phyloP scores from a whole-genome alignment of 805 yeast genomes.

The Kodamaea neixiangensis region DNA sequence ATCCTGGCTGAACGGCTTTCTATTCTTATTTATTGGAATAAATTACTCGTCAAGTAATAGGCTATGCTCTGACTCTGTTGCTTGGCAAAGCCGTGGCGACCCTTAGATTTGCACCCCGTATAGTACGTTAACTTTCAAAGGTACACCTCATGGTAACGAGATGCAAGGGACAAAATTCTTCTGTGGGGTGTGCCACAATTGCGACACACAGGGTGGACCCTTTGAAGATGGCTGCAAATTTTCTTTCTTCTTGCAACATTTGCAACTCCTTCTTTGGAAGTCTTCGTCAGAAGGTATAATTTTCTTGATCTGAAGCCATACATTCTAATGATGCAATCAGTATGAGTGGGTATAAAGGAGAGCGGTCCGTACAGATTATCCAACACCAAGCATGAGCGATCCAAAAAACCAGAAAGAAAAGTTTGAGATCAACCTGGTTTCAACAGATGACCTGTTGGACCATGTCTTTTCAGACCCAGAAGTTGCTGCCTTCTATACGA shows the following conservation, averaged over 20 bases:
- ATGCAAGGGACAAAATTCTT: background rate
- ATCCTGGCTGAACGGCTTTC: background rate
- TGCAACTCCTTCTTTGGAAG: background rate
- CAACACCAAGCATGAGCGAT: background rate
- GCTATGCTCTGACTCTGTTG: too few species aligned
- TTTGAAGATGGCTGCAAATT: background rate
- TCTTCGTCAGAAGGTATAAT: background rate
- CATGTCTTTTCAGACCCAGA: slow-evolving; percentile 39
- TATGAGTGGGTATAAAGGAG: background rate
- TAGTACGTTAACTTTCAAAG: background rate
- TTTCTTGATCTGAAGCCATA: background rate
- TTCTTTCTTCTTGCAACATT: background rate
- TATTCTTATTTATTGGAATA: background rate
- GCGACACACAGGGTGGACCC: background rate
- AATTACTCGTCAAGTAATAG: background rate
- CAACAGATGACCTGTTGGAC: slow-evolving; percentile 6
- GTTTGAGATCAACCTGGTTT: background rate
- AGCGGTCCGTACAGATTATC: background rate
- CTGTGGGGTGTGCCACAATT: background rate
- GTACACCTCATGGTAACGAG: background rate
- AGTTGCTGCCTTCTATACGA: slow-evolving; percentile 46
- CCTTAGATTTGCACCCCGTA: background rate
- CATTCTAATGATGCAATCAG: background rate
- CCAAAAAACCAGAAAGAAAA: background rate
- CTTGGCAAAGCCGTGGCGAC: background rate